Evolutionary conservation across 345 rosid species (phyloP), one percentile per base, ranked within the genome.

Genomic region (Lepidium sativum): DNA sequence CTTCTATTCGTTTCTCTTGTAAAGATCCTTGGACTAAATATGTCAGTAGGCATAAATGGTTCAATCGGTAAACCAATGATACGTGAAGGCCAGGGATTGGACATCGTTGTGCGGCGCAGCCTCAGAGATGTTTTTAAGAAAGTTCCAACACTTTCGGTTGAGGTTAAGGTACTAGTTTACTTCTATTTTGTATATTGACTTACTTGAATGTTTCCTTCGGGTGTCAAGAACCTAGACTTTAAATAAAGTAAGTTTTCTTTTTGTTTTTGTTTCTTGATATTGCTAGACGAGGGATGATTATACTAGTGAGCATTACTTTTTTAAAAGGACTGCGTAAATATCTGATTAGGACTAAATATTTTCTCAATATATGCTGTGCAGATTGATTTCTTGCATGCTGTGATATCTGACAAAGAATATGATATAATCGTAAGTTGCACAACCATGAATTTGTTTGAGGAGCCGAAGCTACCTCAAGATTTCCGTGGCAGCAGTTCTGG

Each of bases 111-210:
- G 49, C 85, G 92, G 20, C 91, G 96, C 50, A 88, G 99, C 82
- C 83, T 94, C 79, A 79, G 99, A 73, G 99, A 94, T 81, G 84
- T 94, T 65, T 90, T 90, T 61, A 78, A 89, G 75, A 94, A 88
- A 81, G 92, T 94, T 48, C 99, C 99, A 64, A 84, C 94, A 48
- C 80, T 90, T 79, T 79, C 86, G 55, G 81, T 94, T 57, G 99
- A 88, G 84, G 82, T 90, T 50, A 86, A 90, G 99, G 99, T 94
- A 79, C 44, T 61, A 15, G 62, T 62, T 44, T 51, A 51, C 47
- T 61, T 43, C 48, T 41, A 34, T 48, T 45, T 10, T 35, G 20
- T 60, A 31, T 43, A 40, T 66, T 66, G 40, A 72, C 21, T 55
- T 52, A 39, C 37, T 52, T 29, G 12, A 39, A 44, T 72, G 37